Base-by-base conservation (phyloP, 768 basidiomycete species). In the Naematelia encephala region DNA sequence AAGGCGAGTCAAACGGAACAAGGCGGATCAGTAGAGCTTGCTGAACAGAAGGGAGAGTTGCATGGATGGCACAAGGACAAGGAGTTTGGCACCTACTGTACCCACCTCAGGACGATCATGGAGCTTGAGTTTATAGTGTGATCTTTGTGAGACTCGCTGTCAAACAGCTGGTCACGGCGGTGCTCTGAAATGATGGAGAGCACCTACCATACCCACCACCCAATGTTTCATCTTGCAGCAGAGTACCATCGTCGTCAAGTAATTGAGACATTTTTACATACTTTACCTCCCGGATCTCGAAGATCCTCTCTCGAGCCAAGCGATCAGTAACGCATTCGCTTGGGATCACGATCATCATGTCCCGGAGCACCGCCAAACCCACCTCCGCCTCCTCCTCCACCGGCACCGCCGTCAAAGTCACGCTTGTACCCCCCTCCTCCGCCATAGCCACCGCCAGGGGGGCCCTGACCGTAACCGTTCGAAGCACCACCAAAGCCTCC, bases 381-480 rank as follows among this genome's bases (percentile, higher is more conserved):
- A 29, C 60, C 60, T 22, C 60, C 58, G 25, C 53, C 44, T 4
- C 54, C 62, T 5, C 66, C 63, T 11, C 54, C 57, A 3, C 49
- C 59, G 1, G 52, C 61, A 39, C 47, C 63, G 21, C 55, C 64
- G 22, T 66, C 67, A 54, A 61, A 68, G 53, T 69, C 68, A 14
- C 75, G 54, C 56, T 74, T 69, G 63, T 64, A 67, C 19, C 67
- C 67, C 42, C 65, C 66, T 16, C 54, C 51, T 23, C 63, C 68
- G 25, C 64, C 68, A 44, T 30, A 49, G 39, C 63, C 67, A 2
- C 65, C 68, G 25, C 67, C 64, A 30, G 65, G 63, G 49, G 67
- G 67, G 34, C 66, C 63, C 30, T 58, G 55, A 13, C 59, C 34
- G 43, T 47, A 62, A 1, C 62, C 68, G 30, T 61, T 60, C 29